phyloP scores from a whole-genome alignment of 805 yeast species.

The Candida incommunis region DNA sequence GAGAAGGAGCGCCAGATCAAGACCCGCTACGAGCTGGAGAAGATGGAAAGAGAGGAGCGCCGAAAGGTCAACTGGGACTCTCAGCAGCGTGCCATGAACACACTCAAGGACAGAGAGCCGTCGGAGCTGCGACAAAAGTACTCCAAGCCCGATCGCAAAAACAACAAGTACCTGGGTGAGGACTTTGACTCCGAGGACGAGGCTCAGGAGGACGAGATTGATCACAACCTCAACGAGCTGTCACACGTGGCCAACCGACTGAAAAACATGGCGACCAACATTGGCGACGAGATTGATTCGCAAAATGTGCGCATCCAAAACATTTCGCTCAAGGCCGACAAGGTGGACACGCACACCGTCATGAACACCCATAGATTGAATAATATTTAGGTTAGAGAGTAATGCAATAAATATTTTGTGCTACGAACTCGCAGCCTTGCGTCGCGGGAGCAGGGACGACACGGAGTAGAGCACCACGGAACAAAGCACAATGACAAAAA shows the following conservation, averaged over 20 bases:
- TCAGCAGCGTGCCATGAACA: constrained; percentile 54
- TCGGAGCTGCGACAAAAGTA: constrained; percentile 20
- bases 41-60: constrained; percentile 45
- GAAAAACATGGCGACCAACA: constrained; percentile 54
- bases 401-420: no score
- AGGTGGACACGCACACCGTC: constrained; percentile 1
- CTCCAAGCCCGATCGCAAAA: constrained; percentile 9
- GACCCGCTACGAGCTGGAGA: constrained; percentile 46
- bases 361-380: not conserved
- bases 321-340: not conserved
- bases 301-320: constrained; percentile 38
- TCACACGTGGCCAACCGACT: constrained; percentile 53
- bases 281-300: constrained; percentile 61
- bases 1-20: constrained; percentile 61
- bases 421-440: not conserved
- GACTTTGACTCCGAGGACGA: constrained; percentile 91
- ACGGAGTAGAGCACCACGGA: not conserved
- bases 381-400: not conserved
- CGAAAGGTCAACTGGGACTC: constrained; percentile 46
- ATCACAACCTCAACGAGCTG: constrained; percentile 69
- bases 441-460: not conserved
- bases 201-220: constrained; percentile 79
- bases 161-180: constrained; percentile 11
- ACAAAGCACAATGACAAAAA: not conserved
- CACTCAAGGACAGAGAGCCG: constrained; percentile 33